phyloP scores from a whole-genome alignment of 208 protist genomes.

The Trypanosoma brucei region DNA sequence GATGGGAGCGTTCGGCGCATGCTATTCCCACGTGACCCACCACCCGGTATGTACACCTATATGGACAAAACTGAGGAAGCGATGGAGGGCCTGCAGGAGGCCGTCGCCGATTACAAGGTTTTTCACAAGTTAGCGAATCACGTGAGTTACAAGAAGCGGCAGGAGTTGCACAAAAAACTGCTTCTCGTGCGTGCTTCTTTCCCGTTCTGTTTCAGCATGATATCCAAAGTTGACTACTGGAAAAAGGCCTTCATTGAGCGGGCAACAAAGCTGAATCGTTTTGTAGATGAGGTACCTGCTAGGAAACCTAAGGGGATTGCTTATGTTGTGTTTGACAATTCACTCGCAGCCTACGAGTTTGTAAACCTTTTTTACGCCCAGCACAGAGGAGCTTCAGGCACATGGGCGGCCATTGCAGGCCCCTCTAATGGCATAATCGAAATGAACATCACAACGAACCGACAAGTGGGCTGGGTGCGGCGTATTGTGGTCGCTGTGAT shows the following conservation, averaged over 20 bases:
- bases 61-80: conserved; percentile 56
- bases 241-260: conserved; percentile 32
- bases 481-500: conserved; percentile 35
- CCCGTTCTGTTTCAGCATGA: conserved; percentile 36
- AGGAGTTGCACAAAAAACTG: neutral
- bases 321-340: conserved; percentile 71
- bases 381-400: conserved; percentile 34
- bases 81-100: conserved; percentile 67
- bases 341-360: conserved; percentile 68
- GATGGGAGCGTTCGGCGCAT: conserved; percentile 48
- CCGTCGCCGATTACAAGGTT: conserved; percentile 64
- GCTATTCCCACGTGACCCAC: conserved; percentile 58
- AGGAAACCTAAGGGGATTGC: conserved; percentile 34
- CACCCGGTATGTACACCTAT: conserved; percentile 39
- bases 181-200: conserved; percentile 21
- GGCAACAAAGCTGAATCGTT: conserved; percentile 38
- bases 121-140: conserved; percentile 1
- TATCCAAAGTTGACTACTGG: conserved; percentile 51
- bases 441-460: conserved; percentile 43
- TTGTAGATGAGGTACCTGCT: conserved; percentile 35
- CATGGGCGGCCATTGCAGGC: conserved; percentile 58
- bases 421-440: conserved; percentile 64
- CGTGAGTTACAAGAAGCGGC: neutral
- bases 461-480: conserved; percentile 39
- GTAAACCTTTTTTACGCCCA: conserved; percentile 56